Base-by-base conservation (phyloP, 305 asterid genomes). In the Fraxinus sp. region DNA sequence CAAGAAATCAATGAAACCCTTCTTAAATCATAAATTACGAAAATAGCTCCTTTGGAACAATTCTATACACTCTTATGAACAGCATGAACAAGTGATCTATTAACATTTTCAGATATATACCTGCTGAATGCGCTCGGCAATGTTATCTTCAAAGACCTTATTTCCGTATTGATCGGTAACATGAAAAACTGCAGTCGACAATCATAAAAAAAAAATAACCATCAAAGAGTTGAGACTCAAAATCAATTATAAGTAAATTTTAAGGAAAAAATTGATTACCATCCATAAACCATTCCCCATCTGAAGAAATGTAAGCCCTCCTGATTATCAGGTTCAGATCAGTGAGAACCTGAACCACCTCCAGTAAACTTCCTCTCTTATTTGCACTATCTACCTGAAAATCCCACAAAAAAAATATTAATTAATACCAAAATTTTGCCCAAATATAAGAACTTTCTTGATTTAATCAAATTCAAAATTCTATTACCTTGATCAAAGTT, bases 221-320 rank as follows among this genome's bases (percentile, higher is more conserved):
- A 62, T 3, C 32, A 8, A 62, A 22, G 71, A 22, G 9, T 18
- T 59, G 30, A 28, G n/a, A 68, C 18, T 1, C 3, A 5, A 68
- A 30, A 68, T 36, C 70, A 18, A 14, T 68, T 7, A 18, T 41
- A 18, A 22, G 36, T 16, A 4, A 77, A 80, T 62, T 32, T 0
- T 2, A 3, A 68, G 20, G 26, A 11, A 13, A 52, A 18, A 3
- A 37, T 36, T 30, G 8, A 55, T 86, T 59, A 94, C 98, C 98
- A 90, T 94, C 98, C 97, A 92, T 94, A 81, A 94, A 94, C 97
- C 97, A 92, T 77, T 81, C 97, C 13, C 95, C 97, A 85, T 93
- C 97, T 10, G 96, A 93, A 84, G 97, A 89, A 87, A 94, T 94
- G 88, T 94, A 94, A 82, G 99, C 99, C 84, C 92, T 89, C 70